Evolutionary conservation across 208 protist genomes (phyloP), one percentile per base, ranked within the genome.

Genomic region (Crithidia thermophila): DNA sequence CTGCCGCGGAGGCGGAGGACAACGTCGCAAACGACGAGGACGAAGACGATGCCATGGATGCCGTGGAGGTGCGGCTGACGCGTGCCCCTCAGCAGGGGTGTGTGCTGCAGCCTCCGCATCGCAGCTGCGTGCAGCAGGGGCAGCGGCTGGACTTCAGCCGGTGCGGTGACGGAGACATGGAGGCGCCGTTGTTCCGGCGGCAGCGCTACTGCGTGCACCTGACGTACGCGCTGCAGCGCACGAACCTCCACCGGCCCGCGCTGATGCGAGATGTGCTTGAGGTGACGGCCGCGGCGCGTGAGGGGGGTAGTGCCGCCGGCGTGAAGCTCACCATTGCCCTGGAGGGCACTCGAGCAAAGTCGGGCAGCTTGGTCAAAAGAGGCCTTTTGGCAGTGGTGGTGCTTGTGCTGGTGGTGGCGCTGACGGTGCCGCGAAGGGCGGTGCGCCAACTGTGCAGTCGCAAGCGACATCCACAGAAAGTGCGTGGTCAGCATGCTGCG

Each of bases 201-300:
- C n/a, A n/a, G n/a, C n/a, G n/a, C n/a, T 55, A 28, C 28, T 55
- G 49, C 21, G 10, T 55, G 28, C 28, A 18, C n/a, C 8, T 55
- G 49, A 28, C 28, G 28, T 55, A 55, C 28, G 5, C 37, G 28
- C 28, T 36, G 7, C 49, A 55, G 16, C 49, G 49, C 49, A 36
- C 20, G 49, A 16, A 16, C 14, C 49, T 14, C 4, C 9, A 36
- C 0, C 28, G 30, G 5, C 18, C 49, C 6, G 49, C 37, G n/a
- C 49, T 6, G 13, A 37, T 55, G 49, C 49, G 28, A 11, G 49
- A 55, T 28, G 49, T 51, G 20, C 23, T 40, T 14, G 57, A 63
- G 57, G 9, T 63, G 11, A 3, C 57, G 14, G 39, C 42, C 13
- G 37, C 7, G 11, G 36, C 57, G 16, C 5, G 33, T 11, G 51